Percentiles rank a stretch among this genome's conserved stretches.
Evolutionary conservation across 1,284 basidiomycete genomes (phyloP).

Genomic region (Abortiporus biennis): DNA sequence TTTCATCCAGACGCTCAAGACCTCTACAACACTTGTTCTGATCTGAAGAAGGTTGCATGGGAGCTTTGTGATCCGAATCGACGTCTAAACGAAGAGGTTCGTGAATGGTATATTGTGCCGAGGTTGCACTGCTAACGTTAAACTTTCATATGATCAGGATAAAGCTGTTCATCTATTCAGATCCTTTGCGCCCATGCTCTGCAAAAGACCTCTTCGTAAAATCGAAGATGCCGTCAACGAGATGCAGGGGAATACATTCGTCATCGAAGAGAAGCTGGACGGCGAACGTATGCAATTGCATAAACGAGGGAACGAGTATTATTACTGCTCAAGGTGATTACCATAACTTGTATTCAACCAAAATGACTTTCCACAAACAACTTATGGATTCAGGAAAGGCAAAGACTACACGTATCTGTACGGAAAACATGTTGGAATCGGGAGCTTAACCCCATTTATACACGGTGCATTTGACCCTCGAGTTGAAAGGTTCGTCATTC

Average conservation of each 20-base stretch:
- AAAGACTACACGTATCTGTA: constrained; percentile 94
- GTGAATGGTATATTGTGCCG: too few species aligned
- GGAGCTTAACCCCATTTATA: constrained; percentile 84
- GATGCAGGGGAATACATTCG: constrained; percentile 69
- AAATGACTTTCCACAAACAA: not conserved
- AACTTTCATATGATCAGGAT: constrained; percentile 44
- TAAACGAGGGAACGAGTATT: constrained; percentile 82
- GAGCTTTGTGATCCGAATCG: constrained; percentile 63
- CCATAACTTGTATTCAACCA: not conserved
- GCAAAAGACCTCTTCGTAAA: constrained; percentile 75
- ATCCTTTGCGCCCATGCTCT: constrained; percentile 89
- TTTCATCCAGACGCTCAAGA: constrained; percentile 91
- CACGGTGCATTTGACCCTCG: constrained; percentile 66
- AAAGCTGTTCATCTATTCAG: constrained; percentile 77
- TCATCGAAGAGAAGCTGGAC: constrained; percentile 95
- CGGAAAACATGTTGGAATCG: constrained; percentile 72
- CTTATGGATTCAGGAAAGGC: constrained; percentile 58
- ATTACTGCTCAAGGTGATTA: constrained; percentile 80
- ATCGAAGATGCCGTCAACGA: constrained; percentile 80
- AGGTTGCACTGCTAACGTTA: not conserved
- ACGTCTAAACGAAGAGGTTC: constrained; percentile 60
- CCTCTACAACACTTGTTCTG: constrained; percentile 91
- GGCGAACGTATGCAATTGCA: constrained; percentile 94
- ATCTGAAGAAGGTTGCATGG: constrained; percentile 88
- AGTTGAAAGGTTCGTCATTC: constrained; percentile 66